Conservation (phyloP, 306 rosid species). For the Styphnolobium japonicum region DNA sequence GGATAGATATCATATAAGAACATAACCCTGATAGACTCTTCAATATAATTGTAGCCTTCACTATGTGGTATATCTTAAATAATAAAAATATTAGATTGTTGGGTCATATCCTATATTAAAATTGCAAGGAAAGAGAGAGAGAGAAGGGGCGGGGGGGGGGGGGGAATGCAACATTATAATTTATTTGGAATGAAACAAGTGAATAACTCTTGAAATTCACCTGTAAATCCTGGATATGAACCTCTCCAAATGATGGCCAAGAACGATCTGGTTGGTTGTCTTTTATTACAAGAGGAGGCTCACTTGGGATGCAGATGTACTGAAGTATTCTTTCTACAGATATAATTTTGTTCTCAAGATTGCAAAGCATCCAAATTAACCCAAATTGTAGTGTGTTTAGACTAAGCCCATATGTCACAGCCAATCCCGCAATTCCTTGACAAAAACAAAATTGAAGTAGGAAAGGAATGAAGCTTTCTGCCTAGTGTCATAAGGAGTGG, state of each 20-base stretch:
- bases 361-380: constrained; percentile 55
- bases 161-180: too few relatives aligned
- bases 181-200: not conserved
- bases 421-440: constrained; percentile 80
- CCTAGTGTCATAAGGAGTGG: not conserved
- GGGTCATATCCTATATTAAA: too few relatives aligned
- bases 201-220: constrained; percentile 27
- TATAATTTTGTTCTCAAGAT: constrained; percentile 75
- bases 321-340: constrained; percentile 87
- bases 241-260: constrained; percentile 78
- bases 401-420: constrained; percentile 79
- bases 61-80: too few relatives aligned
- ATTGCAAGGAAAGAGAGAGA: too few relatives aligned
- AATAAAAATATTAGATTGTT: not conserved
- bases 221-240: constrained; percentile 69
- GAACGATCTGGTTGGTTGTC: constrained; percentile 53
- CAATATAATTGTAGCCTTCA: too few relatives aligned
- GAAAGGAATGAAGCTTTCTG: not conserved
- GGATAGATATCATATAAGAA: not conserved
- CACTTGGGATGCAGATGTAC: constrained; percentile 63
- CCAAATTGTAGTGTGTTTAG: constrained; percentile 49
- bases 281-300: constrained; percentile 68
- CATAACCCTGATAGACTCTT: not conserved
- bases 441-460: not conserved
- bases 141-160: too few relatives aligned